These are phyloP conservation scores for Fusarium palustre DNA, from an alignment of 2,329 filamentous ascomycete species.

Conservation along the genomic window DNA sequence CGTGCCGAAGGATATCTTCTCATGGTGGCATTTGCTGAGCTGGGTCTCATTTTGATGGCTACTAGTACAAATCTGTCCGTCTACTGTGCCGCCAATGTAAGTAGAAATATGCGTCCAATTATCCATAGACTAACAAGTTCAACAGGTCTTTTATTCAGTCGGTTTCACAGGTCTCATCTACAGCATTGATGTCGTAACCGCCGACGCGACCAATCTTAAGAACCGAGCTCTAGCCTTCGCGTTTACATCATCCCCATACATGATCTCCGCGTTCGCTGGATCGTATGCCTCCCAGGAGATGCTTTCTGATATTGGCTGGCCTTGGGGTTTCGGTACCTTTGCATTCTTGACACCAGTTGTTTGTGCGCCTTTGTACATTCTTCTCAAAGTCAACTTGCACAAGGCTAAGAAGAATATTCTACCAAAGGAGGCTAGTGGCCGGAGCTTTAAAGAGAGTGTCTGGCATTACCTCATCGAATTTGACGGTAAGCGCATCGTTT, in stretches of 20 bases:
- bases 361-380: slow-evolving; percentile 63
- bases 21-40: slow-evolving; percentile 48
- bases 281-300: slow-evolving; percentile 50
- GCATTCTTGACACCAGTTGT: slow-evolving; percentile 68
- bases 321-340: slow-evolving; percentile 67
- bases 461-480: slow-evolving; percentile 68
- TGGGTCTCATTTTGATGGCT: slow-evolving; percentile 70
- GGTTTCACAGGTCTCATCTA: slow-evolving; percentile 21
- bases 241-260: slow-evolving; percentile 56
- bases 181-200: slow-evolving; percentile 19
- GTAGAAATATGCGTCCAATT: rapidly evolving
- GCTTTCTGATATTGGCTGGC: slow-evolving; percentile 48
- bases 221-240: slow-evolving; percentile 47
- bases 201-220: slow-evolving; percentile 19
- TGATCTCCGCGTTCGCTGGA: slow-evolving; percentile 60
- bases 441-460: slow-evolving; percentile 61
- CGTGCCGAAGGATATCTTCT: slow-evolving; percentile 20
- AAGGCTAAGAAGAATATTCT: slow-evolving; percentile 65
- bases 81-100: slow-evolving; percentile 64
- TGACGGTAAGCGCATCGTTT: slow-evolving; percentile 55
- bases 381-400: slow-evolving; percentile 65
- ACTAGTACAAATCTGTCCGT: slow-evolving; percentile 56
- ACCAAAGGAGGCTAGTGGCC: slow-evolving; percentile 53
- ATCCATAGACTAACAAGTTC: rapidly evolving
- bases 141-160: slow-evolving; percentile 12